Conservation (phyloP, 257 asterid species). For the Solanum tarijense region DNA sequence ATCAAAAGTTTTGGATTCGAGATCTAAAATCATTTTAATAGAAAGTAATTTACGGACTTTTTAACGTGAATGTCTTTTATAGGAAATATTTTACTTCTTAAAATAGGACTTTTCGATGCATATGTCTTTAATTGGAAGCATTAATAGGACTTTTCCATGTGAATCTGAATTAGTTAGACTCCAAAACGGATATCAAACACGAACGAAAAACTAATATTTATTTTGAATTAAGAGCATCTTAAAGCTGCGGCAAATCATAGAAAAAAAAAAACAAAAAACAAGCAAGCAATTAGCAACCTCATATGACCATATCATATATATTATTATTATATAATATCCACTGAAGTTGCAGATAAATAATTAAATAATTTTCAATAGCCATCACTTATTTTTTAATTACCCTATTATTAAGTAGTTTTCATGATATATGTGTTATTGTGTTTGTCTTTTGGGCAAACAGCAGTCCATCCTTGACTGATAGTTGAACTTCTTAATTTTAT, state of each 20-base stretch:
- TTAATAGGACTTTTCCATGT: rapidly evolving
- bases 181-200: rapidly evolving
- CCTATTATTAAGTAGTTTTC: not conserved
- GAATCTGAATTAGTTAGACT: not conserved
- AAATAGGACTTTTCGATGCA: not conserved
- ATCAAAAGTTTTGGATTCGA: not conserved
- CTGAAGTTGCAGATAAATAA: not conserved
- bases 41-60: no score
- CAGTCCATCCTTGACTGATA: not conserved
- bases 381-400: not conserved
- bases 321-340: not conserved
- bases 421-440: not conserved
- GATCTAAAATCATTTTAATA: no score
- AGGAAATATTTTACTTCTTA: no score
- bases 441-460: not conserved
- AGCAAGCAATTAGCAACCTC: not conserved
- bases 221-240: not conserved
- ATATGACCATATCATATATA: not conserved
- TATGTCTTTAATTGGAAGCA: not conserved
- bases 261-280: not conserved
- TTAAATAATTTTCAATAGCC: not conserved
- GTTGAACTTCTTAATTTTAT: not conserved
- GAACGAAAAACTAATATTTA: not conserved
- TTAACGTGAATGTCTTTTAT: no score
- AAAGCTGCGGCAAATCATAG: not conserved